Percentiles rank a stretch among this genome's conserved stretches.
phyloP scores from a whole-genome alignment of 306 rosid genomes.

The Boehmeria nivea region DNA sequence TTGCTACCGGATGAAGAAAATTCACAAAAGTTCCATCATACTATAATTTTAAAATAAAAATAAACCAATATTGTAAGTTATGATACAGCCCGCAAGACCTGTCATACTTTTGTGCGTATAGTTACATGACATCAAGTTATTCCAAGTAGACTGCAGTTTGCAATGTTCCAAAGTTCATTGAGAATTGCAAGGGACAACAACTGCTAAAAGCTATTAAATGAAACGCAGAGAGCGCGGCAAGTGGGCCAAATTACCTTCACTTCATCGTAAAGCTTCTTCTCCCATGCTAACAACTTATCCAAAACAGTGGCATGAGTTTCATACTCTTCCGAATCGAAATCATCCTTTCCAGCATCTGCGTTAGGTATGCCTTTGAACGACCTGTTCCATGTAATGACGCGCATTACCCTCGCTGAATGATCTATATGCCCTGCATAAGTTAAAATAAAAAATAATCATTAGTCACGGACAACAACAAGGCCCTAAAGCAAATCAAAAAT shows the following conservation, averaged over 20 bases:
- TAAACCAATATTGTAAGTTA: neutral
- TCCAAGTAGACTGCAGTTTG: too few species aligned
- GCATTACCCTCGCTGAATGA: slow-evolving; percentile 85
- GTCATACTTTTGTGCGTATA: too few species aligned
- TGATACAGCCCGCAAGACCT: too few species aligned
- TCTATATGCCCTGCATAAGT: slow-evolving; percentile 64
- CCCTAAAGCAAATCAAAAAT: too few species aligned
- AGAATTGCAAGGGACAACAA: too few species aligned
- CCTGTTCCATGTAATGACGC: slow-evolving; percentile 75
- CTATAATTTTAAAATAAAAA: slow-evolving; percentile 8
- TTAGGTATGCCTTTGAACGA: slow-evolving; percentile 62
- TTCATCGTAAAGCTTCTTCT: slow-evolving; percentile 86
- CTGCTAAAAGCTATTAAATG: too few species aligned
- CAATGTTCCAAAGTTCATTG: too few species aligned
- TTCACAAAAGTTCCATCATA: neutral
- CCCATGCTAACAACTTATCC: slow-evolving; percentile 90
- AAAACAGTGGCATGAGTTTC: slow-evolving; percentile 85
- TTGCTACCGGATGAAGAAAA: slow-evolving; percentile 46
- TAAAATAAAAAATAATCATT: too few species aligned
- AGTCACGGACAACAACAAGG: too few species aligned
- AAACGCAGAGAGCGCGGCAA: too few species aligned
- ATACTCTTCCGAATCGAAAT: slow-evolving; percentile 59
- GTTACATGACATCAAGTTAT: too few species aligned
- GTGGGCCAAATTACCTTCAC: too few species aligned
- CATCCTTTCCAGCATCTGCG: slow-evolving; percentile 66